Percentiles rank a stretch among this genome's conserved stretches.
phyloP scores from a whole-genome alignment of 108 stramenopile genomes.

The Nannochloropsis gaditana region DNA sequence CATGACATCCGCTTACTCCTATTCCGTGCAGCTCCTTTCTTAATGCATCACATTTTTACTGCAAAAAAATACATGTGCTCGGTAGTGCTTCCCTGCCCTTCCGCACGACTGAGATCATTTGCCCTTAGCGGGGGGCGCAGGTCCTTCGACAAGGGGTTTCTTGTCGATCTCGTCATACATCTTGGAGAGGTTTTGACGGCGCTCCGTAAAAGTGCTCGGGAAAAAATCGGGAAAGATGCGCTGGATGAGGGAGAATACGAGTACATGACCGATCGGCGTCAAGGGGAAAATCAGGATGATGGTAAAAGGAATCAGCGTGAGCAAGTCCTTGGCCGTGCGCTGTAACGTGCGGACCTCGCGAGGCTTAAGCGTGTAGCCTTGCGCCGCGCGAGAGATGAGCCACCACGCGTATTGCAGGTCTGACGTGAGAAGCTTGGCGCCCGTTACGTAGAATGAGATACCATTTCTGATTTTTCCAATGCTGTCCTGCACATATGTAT shows the following conservation, averaged over 20 bases:
- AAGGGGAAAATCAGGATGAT: slow-evolving; percentile 92
- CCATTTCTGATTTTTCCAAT: slow-evolving; percentile 34
- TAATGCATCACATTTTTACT: too few species aligned
- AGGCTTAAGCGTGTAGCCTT: slow-evolving; percentile 86
- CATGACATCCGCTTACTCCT: too few species aligned
- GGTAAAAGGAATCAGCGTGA: slow-evolving; percentile 89
- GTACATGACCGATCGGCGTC: slow-evolving; percentile 88
- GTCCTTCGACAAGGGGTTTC: slow-evolving; percentile 14
- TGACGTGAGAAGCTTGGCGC: slow-evolving; percentile 67
- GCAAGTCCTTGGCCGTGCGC: slow-evolving; percentile 86
- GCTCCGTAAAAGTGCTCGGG: slow-evolving; percentile 90
- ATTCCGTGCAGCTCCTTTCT: too few species aligned
- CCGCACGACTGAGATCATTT: neutral
- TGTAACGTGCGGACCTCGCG: slow-evolving; percentile 86
- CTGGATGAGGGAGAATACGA: slow-evolving; percentile 93
- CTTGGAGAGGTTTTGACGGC: slow-evolving; percentile 75
- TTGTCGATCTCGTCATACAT: slow-evolving; percentile 50
- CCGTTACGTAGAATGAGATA: slow-evolving; percentile 42
- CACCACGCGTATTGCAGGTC: slow-evolving; percentile 71
- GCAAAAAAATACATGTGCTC: too few species aligned
- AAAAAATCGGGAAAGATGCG: slow-evolving; percentile 94
- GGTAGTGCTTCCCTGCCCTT: too few species aligned
- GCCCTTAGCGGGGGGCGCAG: neutral
- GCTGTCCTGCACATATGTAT: slow-evolving; percentile 41
- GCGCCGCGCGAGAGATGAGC: slow-evolving; percentile 71